Evolutionary conservation across 2,329 filamentous ascomycete species (phyloP).

Genomic region (Penicillium sclerotigenum): DNA sequence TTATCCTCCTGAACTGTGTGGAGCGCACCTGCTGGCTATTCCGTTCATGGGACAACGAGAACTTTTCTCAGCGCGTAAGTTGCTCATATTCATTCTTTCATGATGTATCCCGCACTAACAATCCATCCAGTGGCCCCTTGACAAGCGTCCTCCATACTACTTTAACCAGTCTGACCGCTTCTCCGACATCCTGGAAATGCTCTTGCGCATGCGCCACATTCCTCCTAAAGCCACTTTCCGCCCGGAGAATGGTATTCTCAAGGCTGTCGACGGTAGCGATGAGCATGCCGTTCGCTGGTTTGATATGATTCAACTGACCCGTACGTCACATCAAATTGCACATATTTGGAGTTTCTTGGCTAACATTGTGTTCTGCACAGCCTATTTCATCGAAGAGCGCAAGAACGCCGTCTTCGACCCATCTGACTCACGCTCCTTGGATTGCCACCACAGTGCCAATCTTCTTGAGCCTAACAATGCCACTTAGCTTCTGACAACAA

Average conservation of each 20-base stretch:
- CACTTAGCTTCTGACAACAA: not conserved
- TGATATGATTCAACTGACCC: constrained; percentile 40
- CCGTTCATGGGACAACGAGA: constrained; percentile 50
- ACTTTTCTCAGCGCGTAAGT: constrained; percentile 36
- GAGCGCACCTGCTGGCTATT: constrained; percentile 60
- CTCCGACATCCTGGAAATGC: constrained; percentile 55
- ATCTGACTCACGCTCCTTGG: constrained; percentile 41
- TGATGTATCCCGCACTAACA: constrained; percentile 1
- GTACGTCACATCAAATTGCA: constrained; percentile 27
- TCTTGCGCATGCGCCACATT: constrained; percentile 56
- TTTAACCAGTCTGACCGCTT: constrained; percentile 58
- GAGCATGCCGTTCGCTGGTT: constrained; percentile 42
- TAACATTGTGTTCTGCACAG: constrained; percentile 21
- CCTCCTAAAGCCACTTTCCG: constrained; percentile 41
- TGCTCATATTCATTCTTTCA: not conserved
- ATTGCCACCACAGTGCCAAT: constrained; percentile 39
- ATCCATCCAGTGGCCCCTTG: constrained; percentile 50
- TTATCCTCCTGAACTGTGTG: constrained; percentile 58
- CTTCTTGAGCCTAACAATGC: constrained; percentile 29
- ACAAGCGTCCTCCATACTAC: constrained; percentile 51
- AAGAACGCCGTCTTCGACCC: constrained; percentile 39
- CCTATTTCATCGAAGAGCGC: constrained; percentile 39
- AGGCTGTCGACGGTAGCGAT: constrained; percentile 39
- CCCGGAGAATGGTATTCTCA: constrained; percentile 39
- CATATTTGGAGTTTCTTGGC: not conserved